phyloP scores from a whole-genome alignment of 1,284 basidiomycete genomes.

The Microbotryomycetes sp. region DNA sequence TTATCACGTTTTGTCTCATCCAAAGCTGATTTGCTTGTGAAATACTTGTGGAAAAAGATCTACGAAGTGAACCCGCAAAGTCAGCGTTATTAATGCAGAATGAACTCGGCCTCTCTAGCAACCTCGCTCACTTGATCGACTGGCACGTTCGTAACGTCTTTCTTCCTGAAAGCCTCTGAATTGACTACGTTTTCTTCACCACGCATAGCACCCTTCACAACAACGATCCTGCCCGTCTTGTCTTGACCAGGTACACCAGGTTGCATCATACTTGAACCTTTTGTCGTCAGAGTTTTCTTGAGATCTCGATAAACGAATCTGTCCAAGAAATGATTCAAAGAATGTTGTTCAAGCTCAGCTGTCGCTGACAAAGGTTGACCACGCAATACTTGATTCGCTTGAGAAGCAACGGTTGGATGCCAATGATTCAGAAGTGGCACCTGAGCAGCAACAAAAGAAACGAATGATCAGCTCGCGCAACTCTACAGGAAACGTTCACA shows the following conservation, averaged over 20 bases:
- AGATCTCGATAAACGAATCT: conserved; percentile 90
- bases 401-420: conserved; percentile 84
- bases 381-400: conserved; percentile 72
- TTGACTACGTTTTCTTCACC: conserved; percentile 58
- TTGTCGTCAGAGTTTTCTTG: conserved; percentile 65
- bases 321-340: conserved; percentile 85
- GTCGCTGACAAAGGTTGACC: conserved; percentile 63
- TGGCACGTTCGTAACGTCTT: conserved; percentile 65
- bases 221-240: conserved; percentile 58
- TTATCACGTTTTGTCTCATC: conserved; percentile 32
- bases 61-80: conserved; percentile 38
- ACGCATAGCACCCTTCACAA: conserved; percentile 56
- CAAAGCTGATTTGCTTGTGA: conserved; percentile 35
- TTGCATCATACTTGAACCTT: conserved; percentile 89
- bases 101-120: not conserved
- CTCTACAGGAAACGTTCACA: not conserved
- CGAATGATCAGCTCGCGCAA: not conserved
- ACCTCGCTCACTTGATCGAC: conserved; percentile 64
- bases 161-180: conserved; percentile 69
- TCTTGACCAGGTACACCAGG: conserved; percentile 62
- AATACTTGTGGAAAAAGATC: conserved; percentile 56
- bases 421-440: conserved; percentile 75
- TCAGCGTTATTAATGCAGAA: not conserved
- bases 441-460: conserved; percentile 44
- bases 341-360: conserved; percentile 85